Base-by-base conservation (phyloP, 495 filamentous ascomycete genomes). In the Xylaria sp. region DNA sequence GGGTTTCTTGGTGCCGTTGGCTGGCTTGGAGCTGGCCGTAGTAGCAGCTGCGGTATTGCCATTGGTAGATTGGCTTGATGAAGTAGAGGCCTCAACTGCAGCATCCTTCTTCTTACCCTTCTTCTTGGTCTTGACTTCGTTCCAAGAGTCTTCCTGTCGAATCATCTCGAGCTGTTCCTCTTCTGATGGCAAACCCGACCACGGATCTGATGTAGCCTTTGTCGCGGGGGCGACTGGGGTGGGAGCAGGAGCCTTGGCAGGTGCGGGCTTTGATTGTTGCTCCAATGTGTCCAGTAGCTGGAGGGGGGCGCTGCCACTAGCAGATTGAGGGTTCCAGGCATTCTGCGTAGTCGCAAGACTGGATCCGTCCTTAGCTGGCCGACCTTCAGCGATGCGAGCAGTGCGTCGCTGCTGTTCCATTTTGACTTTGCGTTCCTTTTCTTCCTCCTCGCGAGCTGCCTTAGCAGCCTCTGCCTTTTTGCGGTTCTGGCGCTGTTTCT, bases 401-500 rank as follows among this genome's bases (percentile, higher is more conserved):
- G 88, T 87, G 73, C 93, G 90, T 72, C 93, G 85, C 82, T 97
- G 93, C 79, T 92, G 91, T 81, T 97, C 93, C 71, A 91, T 81
- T 69, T 91, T 80, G 48, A 85, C 84, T 75, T 90, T 88, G 74
- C 94, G 88, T 76, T 92, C 84, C 72, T 89, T 86, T 82, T 97
- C 94, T 1, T 89, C 88, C 69, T 90, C 89, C 80, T 92, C 91
- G 33, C 93, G 90, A 58, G 86, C 81, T 53, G 85, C 80, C 84
- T 93, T 93, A 67, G 88, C 86, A 52, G 87, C 89, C 82, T 97
- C 93, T 62, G 87, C 89, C 87, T 95, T 97, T 79, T 89, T 85
- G 44, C 88, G 87, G 82, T 96, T 93, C 83, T 96, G 93, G 61
- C 94, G 90, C 82, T 95, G 92, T 86, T 97, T 97, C 90, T 97